Base-by-base conservation (phyloP, 192 early-diverging fungal genomes). In the Entrophospora sp. region DNA sequence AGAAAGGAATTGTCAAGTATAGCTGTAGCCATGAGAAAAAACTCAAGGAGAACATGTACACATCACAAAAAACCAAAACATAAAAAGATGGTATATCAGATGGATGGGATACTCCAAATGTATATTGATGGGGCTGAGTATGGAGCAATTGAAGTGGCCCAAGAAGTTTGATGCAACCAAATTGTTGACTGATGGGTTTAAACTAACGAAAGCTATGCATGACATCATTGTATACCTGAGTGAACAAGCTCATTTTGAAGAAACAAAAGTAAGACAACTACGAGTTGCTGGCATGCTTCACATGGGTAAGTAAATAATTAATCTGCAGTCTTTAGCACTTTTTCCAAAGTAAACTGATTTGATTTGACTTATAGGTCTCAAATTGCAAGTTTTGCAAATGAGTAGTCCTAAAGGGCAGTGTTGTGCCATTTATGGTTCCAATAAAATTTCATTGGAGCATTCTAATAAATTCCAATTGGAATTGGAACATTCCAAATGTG, bases 331-430 rank as follows among this genome's bases (percentile, higher is more conserved):
- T 56, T 18, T 28, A 56, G 24, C 28, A 28, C 20, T 48, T 9
- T 30, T 61, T 25, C 24, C 24, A 42, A 61, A 61, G 18, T 28
- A 65, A 65, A 65, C 63, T 53, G 5, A 51, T 2, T 35, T 52
- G 12, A 40, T 65, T 65, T 42, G 35, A 53, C 13, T 62, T 62
- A 43, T 52, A 63, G 61, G 61, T 25, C 61, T 63, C 22, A 63
- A 63, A 63, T 13, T 28, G 18, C 36, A 53, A 65, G 44, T 65
- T 38, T 53, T 65, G 42, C 48, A 52, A 42, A 1, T 65, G 46
- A 65, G 49, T 65, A 65, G 63, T 65, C 63, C 63, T 38, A 65
- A 52, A 49, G 48, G 48, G 7, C 48, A n/a, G n/a, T n/a, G n/a
- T n/a, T n/a, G n/a, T n/a, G n/a, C n/a, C n/a, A n/a, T n/a, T n/a